Conservation (phyloP, 768 basidiomycete genomes). For the Auriscalpium orientale region DNA sequence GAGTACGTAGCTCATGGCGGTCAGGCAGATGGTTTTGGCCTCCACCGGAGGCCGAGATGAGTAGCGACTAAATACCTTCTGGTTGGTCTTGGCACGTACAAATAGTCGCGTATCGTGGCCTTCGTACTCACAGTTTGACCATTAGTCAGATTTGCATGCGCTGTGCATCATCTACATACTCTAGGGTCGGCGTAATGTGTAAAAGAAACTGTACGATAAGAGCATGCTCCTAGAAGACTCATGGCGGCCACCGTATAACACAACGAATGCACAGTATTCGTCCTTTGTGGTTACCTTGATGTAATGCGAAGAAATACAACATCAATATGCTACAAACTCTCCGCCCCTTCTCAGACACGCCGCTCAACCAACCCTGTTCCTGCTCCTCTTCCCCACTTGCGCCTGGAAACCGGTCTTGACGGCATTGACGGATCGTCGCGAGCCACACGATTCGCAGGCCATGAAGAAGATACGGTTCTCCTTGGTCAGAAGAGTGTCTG, state of each 20-base stretch:
- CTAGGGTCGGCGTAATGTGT: too few relatives aligned
- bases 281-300: not conserved
- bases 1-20: slow-evolving; percentile 9
- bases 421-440: slow-evolving; percentile 83
- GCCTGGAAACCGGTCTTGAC: slow-evolving; percentile 99
- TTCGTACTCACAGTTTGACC: too few relatives aligned
- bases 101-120: too few relatives aligned
- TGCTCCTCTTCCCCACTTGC: slow-evolving; percentile 83
- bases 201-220: too few relatives aligned
- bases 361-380: slow-evolving; percentile 61
- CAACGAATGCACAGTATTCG: too few relatives aligned
- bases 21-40: slow-evolving; percentile 10
- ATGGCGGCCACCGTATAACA: too few relatives aligned
- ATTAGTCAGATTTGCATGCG: too few relatives aligned
- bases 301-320: slow-evolving; percentile 13
- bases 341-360: slow-evolving; percentile 3
- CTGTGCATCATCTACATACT: too few relatives aligned
- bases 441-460: slow-evolving; percentile 87
- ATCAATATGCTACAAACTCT: slow-evolving; percentile 11
- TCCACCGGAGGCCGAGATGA: slow-evolving; percentile 1
- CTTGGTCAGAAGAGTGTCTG: slow-evolving; percentile 92
- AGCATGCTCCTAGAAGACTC: too few relatives aligned
- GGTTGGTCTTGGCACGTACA: too few relatives aligned
- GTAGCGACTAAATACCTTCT: too few relatives aligned
- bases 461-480: slow-evolving; percentile 99